A percentile compares a stretch with the other conserved stretches of the same genome.
Conservation (phyloP, 2,329 filamentous ascomycete species). For the Xylaria sp. region DNA sequence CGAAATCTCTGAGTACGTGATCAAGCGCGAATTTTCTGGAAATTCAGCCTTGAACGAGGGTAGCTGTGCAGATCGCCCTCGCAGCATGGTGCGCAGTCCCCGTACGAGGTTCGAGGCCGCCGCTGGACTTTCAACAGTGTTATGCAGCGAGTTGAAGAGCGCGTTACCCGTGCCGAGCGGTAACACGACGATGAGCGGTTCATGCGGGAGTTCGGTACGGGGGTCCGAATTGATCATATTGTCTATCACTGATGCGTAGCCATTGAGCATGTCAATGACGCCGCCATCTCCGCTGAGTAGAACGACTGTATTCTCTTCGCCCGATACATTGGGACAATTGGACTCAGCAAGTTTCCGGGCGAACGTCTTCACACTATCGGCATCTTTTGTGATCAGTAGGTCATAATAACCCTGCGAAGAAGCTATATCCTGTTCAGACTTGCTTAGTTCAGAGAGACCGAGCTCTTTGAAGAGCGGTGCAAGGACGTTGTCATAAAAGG, state of each 20-base stretch:
- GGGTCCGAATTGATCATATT: not conserved
- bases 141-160: conserved; percentile 57
- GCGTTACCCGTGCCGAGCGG: conserved; percentile 63
- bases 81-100: conserved; percentile 54
- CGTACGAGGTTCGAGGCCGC: conserved; percentile 42
- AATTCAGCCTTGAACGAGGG: conserved; percentile 61
- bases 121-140: conserved; percentile 44
- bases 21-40: conserved; percentile 49
- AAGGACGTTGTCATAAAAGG: conserved; percentile 52
- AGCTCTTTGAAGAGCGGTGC: conserved; percentile 49
- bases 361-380: conserved; percentile 60
- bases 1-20: conserved; percentile 33
- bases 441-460: conserved; percentile 32
- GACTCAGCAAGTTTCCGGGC: conserved; percentile 38
- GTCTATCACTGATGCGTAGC: conserved; percentile 29
- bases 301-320: conserved; percentile 54
- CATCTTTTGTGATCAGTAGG: conserved; percentile 58
- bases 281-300: conserved; percentile 87
- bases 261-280: conserved; percentile 75
- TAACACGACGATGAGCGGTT: conserved; percentile 47
- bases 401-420: conserved; percentile 36
- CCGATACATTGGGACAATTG: not conserved
- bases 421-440: conserved; percentile 5
- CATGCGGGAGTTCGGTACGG: not conserved
- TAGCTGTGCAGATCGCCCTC: conserved; percentile 49